A percentile compares a stretch with the other conserved stretches of the same genome.
These are phyloP conservation scores for Suhomyces bribrorum DNA, from an alignment of 1,139 yeast genomes.

Conservation along the genomic window DNA sequence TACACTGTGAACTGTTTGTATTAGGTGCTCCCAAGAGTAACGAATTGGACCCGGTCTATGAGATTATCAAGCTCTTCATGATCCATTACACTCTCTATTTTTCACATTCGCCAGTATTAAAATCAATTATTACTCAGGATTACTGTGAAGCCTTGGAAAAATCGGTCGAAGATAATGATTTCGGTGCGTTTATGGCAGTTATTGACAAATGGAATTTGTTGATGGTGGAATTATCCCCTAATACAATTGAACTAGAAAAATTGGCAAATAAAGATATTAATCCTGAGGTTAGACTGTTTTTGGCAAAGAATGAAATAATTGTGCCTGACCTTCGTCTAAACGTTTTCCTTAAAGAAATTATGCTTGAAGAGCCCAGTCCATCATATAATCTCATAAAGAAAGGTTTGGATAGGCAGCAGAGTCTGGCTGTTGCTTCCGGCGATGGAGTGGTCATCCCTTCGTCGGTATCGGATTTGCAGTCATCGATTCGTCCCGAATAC, in stretches of 20 bases:
- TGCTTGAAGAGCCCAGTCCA: conserved; percentile 19
- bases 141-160: conserved; percentile 34
- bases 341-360: conserved; percentile 28
- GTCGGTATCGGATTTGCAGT: conserved; percentile 4
- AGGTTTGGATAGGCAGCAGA: not conserved
- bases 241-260: conserved; percentile 13
- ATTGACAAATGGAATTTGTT: conserved; percentile 47
- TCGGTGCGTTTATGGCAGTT: conserved; percentile 35
- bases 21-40: conserved; percentile 51
- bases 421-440: too few species aligned
- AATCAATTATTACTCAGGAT: conserved; percentile 34
- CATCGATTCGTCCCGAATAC: conserved; percentile 24
- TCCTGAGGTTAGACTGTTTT: conserved; percentile 29
- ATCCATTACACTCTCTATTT: conserved; percentile 45
- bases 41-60: conserved; percentile 71
- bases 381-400: conserved; percentile 8
- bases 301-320: conserved; percentile 20
- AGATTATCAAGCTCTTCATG: conserved; percentile 57
- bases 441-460: conserved; percentile 10
- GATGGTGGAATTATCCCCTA: conserved; percentile 41
- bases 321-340: conserved; percentile 28
- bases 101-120: conserved; percentile 40
- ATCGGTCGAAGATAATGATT: conserved; percentile 37
- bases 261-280: conserved; percentile 31
- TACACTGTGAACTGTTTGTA: conserved; percentile 42